These are phyloP conservation scores for Diplodia sapinea DNA, from an alignment of 2,329 filamentous ascomycete species.

Conservation along the genomic window DNA sequence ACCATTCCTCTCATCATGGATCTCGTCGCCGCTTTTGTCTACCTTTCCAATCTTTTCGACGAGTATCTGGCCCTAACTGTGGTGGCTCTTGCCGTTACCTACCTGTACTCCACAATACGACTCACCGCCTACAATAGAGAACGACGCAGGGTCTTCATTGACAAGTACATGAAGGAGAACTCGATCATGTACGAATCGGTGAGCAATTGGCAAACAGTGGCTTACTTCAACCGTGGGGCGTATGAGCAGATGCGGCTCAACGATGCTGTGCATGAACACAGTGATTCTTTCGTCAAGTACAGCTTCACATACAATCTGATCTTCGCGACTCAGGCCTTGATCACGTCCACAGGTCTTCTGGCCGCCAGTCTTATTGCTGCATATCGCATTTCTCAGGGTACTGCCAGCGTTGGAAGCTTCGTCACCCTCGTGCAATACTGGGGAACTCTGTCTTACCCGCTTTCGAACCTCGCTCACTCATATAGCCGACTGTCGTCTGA, in stretches of 20 bases:
- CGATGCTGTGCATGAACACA: conserved; percentile 47
- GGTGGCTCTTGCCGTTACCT: conserved; percentile 50
- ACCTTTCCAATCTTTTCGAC: conserved; percentile 68
- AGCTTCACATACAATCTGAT: conserved; percentile 36
- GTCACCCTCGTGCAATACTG: conserved; percentile 72
- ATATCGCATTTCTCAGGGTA: conserved; percentile 54
- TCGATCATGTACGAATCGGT: conserved; percentile 64
- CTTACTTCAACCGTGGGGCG: conserved; percentile 62
- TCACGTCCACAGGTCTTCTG: conserved; percentile 58
- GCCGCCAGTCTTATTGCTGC: conserved; percentile 61
- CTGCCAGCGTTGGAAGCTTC: conserved; percentile 61
- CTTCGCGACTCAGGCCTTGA: conserved; percentile 51
- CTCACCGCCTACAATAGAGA: conserved; percentile 50
- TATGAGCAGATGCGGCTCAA: conserved; percentile 61
- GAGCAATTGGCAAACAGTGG: conserved; percentile 65
- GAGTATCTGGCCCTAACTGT: conserved; percentile 54
- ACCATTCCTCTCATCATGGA: conserved; percentile 68
- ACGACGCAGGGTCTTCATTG: conserved; percentile 50
- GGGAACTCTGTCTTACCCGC: conserved; percentile 55
- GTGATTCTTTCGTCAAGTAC: conserved; percentile 43
- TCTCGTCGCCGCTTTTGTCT: conserved; percentile 64
- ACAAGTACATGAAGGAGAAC: conserved; percentile 56
- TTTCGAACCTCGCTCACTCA: conserved; percentile 45
- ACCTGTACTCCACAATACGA: conserved; percentile 59
- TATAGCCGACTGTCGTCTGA: conserved; percentile 32